Conservation (phyloP, 306 rosid species). For the Glycine latifolia region DNA sequence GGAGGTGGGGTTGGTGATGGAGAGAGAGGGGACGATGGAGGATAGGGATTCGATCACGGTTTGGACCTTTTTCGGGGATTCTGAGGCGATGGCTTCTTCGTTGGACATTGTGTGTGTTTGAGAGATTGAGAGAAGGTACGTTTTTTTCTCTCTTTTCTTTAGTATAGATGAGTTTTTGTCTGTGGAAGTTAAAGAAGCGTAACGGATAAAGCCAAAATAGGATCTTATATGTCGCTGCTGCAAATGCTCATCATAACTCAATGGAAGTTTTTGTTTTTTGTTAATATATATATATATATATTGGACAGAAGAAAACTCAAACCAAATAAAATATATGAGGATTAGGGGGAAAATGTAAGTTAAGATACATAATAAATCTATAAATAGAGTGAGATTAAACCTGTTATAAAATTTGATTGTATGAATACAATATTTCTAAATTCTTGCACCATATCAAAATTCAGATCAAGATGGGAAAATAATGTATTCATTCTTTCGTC, state of each 20-base stretch:
- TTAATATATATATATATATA: no score
- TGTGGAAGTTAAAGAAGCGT: neutral
- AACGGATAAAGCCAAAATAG: slow-evolving; percentile 27
- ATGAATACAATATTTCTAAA: no score
- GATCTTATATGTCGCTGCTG: slow-evolving; percentile 9
- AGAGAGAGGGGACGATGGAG: slow-evolving; percentile 57
- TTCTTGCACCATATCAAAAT: no score
- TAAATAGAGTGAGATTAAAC: no score
- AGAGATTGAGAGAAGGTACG: neutral
- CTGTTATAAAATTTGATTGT: no score
- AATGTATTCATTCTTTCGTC: no score
- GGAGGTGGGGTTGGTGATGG: slow-evolving; percentile 38
- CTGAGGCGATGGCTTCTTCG: slow-evolving; percentile 25
- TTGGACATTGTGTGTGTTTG: slow-evolving; percentile 39
- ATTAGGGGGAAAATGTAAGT: no score
- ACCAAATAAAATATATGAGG: no score
- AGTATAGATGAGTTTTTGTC: neutral
- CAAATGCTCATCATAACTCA: no score
- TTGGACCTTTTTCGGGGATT: slow-evolving; percentile 38
- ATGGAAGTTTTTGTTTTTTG: no score
- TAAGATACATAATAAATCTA: no score
- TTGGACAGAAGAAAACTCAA: neutral
- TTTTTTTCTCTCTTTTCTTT: neutral
- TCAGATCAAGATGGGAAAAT: neutral
- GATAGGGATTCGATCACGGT: slow-evolving; percentile 61